Evolutionary conservation across 1,139 yeast genomes (phyloP).

Genomic region (Magnusiomyces sp.): DNA sequence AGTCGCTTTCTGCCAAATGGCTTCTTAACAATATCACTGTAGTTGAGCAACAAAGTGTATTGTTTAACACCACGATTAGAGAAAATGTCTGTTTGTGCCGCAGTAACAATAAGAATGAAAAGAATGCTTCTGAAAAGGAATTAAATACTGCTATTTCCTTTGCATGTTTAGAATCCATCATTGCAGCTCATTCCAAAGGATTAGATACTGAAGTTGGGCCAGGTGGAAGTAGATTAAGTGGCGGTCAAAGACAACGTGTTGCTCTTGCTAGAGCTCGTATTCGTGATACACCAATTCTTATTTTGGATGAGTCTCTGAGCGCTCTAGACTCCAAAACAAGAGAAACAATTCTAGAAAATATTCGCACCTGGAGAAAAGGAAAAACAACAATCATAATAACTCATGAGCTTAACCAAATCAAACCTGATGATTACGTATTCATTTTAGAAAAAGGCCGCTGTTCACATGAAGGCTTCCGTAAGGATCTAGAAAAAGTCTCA

Average conservation of each 20-base stretch:
- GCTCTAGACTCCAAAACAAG: constrained; percentile 59
- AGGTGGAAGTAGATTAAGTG: constrained; percentile 53
- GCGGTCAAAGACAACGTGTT: constrained; percentile 82
- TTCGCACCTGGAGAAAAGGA: constrained; percentile 53
- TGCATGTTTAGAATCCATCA: constrained; percentile 37
- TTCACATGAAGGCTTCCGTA: constrained; percentile 37
- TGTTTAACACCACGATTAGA: constrained; percentile 55
- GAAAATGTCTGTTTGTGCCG: constrained; percentile 58
- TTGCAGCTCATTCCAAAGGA: constrained; percentile 45
- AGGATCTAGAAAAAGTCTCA: too few species aligned
- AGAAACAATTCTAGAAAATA: constrained; percentile 37
- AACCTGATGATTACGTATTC: constrained; percentile 45
- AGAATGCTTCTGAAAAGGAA: constrained; percentile 23
- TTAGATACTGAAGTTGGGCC: constrained; percentile 44
- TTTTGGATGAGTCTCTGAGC: constrained; percentile 78
- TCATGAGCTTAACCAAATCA: constrained; percentile 59
- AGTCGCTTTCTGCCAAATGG: constrained; percentile 42
- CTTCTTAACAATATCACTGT: constrained; percentile 55
- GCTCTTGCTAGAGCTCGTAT: constrained; percentile 76
- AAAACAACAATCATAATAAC: constrained; percentile 76
- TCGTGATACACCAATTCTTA: constrained; percentile 61
- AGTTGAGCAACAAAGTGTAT: constrained; percentile 59
- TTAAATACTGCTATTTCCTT: constrained; percentile 44
- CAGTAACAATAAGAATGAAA: constrained; percentile 29
- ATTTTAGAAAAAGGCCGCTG: constrained; percentile 53